Evolutionary conservation across 192 early-diverging fungal species (phyloP).

Genomic region (Coemansia sp.): DNA sequence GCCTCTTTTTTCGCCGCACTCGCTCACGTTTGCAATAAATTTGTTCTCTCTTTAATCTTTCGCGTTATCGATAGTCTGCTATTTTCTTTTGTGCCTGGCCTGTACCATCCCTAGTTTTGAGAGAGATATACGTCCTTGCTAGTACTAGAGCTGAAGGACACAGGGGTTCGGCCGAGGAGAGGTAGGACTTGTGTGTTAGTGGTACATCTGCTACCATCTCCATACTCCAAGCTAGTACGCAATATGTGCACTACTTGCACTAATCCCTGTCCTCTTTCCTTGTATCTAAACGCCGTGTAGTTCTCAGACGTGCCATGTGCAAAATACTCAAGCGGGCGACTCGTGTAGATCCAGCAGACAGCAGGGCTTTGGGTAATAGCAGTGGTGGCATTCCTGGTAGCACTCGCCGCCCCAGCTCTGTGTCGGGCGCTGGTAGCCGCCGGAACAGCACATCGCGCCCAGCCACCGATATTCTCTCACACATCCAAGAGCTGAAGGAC

Average conservation of each 20-base stretch:
- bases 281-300: slow-evolving; percentile 16
- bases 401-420: slow-evolving; percentile 9
- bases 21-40: slow-evolving; percentile 13
- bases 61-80: not conserved
- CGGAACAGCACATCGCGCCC: slow-evolving; percentile 29
- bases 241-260: not conserved
- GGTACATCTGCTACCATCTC: not conserved
- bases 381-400: not conserved
- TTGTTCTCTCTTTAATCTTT: not conserved
- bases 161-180: not conserved
- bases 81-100: not conserved
- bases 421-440: slow-evolving; percentile 18
- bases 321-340: slow-evolving; percentile 28
- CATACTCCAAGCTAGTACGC: not conserved
- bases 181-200: not conserved
- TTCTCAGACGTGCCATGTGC: slow-evolving; percentile 36
- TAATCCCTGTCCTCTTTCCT: not conserved
- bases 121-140: not conserved
- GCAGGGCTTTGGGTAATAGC: not conserved
- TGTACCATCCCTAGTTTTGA: not conserved
- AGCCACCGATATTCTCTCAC: slow-evolving; percentile 45
- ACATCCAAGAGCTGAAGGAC: slow-evolving; percentile 50
- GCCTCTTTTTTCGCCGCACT: slow-evolving; percentile 6
- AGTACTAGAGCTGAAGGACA: not conserved
- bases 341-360: not conserved